Base-by-base conservation (phyloP, 176 grass and related monocot genomes). In the Phoenix roebelenii region DNA sequence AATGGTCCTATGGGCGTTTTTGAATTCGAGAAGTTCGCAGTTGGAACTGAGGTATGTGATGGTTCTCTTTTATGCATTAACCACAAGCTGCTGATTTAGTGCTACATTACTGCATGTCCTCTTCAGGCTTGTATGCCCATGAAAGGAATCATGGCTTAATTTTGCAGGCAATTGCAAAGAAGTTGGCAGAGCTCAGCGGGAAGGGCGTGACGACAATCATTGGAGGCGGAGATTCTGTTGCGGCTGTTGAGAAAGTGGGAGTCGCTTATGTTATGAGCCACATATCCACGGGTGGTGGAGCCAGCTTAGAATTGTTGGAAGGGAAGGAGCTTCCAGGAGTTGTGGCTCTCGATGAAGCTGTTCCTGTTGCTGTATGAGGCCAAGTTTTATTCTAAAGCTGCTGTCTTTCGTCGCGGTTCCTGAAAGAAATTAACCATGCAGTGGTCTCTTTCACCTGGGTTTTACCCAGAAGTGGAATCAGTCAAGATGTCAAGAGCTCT, bases 1-100 rank as follows among this genome's bases (percentile, higher is more conserved):
- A 83, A 83, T 48, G 80, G 80, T 32, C 80, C 80, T 18, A 78
- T 83, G 80, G 80, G 80, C 19, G 75, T 83, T 74, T 78, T 83
- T 1, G 70, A 83, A 68, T 83, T 78, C 25, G 80, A 74, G 5
- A 83, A 78, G 49, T 83, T 78, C 23, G 70, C 75, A 20, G 49
- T 55, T 22, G 64, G 80, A 74, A 83, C 80, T 7, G 75, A 74
- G 74, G 80, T 77, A 64, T 68, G 4, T 12, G 22, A 25, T 50
- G 15, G 22, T 5, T 51, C 15, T 51, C 22, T 57, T 44, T 44
- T 2, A 44, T 44, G 35, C 35, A 44, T 9, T 3, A 14, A 12
- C 12, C 35, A 44, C 9, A 44, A 44, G 10, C 35, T 44, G 35
- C 35, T 44, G 35, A 44, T 44, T 44, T 44, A 44, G 35, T 12